Percentiles rank a stretch among this genome's conserved stretches.
These are phyloP conservation scores for Rhizophagus sp. DNA, from an alignment of 192 early-diverging fungal species.

Conservation along the genomic window DNA sequence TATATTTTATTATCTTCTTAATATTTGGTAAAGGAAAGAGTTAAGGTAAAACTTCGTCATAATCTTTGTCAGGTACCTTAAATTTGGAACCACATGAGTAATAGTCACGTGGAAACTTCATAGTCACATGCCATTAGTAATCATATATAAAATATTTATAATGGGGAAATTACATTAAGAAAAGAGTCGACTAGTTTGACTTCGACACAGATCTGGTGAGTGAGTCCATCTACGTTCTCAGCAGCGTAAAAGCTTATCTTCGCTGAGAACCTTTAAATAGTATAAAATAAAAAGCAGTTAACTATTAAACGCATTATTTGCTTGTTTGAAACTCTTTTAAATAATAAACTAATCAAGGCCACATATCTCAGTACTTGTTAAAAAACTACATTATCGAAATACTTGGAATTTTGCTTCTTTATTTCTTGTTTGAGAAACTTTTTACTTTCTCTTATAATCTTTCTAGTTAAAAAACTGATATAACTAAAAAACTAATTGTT, in stretches of 20 bases:
- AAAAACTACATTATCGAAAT: background rate
- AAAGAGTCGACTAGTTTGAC: conserved; percentile 23
- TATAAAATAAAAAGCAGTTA: conserved; percentile 1
- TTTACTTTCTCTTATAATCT: background rate
- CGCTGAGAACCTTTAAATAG: conserved; percentile 1
- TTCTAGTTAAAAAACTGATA: conserved; percentile 20
- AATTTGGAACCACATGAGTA: background rate
- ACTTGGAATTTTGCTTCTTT: background rate
- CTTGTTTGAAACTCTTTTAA: conserved; percentile 3
- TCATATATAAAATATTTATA: background rate
- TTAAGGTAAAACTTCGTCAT: background rate
- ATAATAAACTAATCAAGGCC: background rate
- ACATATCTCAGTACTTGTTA: background rate
- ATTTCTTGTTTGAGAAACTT: background rate
- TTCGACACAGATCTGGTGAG: conserved; percentile 20
- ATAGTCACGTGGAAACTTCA: background rate
- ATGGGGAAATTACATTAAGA: no score
- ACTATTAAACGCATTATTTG: background rate
- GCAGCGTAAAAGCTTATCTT: conserved; percentile 1
- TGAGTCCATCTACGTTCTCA: conserved; percentile 22
- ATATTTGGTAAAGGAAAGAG: background rate
- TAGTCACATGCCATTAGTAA: background rate
- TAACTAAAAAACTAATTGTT: background rate
- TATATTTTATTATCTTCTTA: no score
- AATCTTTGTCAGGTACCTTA: no score